phyloP scores from a whole-genome alignment of 441 rosid genomes.

The Croton laevigatus region DNA sequence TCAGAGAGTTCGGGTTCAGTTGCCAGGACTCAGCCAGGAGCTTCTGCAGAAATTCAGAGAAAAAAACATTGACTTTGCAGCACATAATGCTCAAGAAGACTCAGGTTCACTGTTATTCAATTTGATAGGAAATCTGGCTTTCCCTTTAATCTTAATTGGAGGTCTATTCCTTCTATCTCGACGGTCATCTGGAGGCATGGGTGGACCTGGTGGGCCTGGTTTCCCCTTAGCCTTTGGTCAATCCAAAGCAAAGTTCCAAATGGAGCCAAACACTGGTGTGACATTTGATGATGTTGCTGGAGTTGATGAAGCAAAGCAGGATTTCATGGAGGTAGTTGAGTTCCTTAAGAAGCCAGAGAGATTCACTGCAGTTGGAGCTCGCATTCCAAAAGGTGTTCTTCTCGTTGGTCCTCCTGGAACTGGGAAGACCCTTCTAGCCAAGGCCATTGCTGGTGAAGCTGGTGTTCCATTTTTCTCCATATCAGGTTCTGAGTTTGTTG shows the following conservation, averaged over 20 bases:
- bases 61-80: slow-evolving; percentile 87
- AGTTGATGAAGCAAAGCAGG: slow-evolving; percentile 98
- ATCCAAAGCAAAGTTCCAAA: slow-evolving; percentile 95
- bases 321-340: slow-evolving; percentile 98
- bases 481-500: slow-evolving; percentile 96
- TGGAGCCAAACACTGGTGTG: slow-evolving; percentile 98
- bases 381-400: slow-evolving; percentile 94
- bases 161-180: slow-evolving; percentile 90
- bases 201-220: slow-evolving; percentile 97
- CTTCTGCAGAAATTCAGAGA: slow-evolving; percentile 91
- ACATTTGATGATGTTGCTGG: slow-evolving; percentile 98
- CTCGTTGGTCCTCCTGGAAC: slow-evolving; percentile 96
- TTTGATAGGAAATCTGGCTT: slow-evolving; percentile 87
- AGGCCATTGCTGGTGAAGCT: slow-evolving; percentile 98
- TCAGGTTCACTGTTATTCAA: slow-evolving; percentile 74
- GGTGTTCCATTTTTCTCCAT: slow-evolving; percentile 95
- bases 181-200: slow-evolving; percentile 92
- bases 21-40: slow-evolving; percentile 91
- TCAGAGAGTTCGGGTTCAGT: slow-evolving; percentile 90
- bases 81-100: slow-evolving; percentile 93
- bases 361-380: slow-evolving; percentile 89
- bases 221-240: slow-evolving; percentile 81
- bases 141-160: slow-evolving; percentile 80
- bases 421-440: slow-evolving; percentile 87
- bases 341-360: slow-evolving; percentile 97